Conservation (phyloP, 495 filamentous ascomycete genomes). For the Talaromyces wortmannii region DNA sequence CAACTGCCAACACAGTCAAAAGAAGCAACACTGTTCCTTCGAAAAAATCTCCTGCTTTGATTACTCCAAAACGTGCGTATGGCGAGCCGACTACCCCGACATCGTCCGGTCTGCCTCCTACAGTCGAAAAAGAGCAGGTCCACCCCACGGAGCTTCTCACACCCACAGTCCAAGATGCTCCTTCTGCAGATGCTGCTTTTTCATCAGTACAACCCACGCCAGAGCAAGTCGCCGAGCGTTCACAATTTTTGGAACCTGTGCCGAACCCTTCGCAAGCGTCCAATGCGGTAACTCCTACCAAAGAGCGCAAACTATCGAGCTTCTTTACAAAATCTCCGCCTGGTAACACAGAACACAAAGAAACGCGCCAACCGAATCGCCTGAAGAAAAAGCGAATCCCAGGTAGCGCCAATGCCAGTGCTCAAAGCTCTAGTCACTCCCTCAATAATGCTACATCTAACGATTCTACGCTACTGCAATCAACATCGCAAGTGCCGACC, state of each 20-base stretch:
- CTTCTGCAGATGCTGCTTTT: slow-evolving; percentile 12
- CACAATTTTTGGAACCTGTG: slow-evolving; percentile 14
- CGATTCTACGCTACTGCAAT: slow-evolving; percentile 14
- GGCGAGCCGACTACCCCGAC: slow-evolving; percentile 23
- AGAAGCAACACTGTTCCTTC: slow-evolving; percentile 96
- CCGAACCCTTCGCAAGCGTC: slow-evolving; percentile 29
- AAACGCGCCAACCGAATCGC: slow-evolving; percentile 67
- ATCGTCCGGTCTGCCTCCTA: slow-evolving; percentile 21
- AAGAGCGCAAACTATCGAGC: slow-evolving; percentile 59
- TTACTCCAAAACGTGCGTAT: slow-evolving; percentile 45
- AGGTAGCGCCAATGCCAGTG: slow-evolving; percentile 68
- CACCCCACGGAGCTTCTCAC: slow-evolving; percentile 15
- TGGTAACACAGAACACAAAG: slow-evolving; percentile 46
- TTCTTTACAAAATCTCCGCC: slow-evolving; percentile 64
- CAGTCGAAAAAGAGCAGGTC: slow-evolving; percentile 14
- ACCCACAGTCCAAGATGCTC: slow-evolving; percentile 4
- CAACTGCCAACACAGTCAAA: slow-evolving; percentile 59
- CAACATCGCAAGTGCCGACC: slow-evolving; percentile 9
- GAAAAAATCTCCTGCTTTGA: slow-evolving; percentile 72
- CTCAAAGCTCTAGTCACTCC: slow-evolving; percentile 78
- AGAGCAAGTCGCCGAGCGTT: slow-evolving; percentile 9
- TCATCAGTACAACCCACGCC: slow-evolving; percentile 21
- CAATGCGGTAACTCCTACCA: slow-evolving; percentile 52
- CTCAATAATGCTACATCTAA: slow-evolving; percentile 36
- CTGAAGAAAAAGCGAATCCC: slow-evolving; percentile 75